These are phyloP conservation scores for Didymosphaeria variabile DNA, from an alignment of 2,329 filamentous ascomycete species.

Conservation along the genomic window DNA sequence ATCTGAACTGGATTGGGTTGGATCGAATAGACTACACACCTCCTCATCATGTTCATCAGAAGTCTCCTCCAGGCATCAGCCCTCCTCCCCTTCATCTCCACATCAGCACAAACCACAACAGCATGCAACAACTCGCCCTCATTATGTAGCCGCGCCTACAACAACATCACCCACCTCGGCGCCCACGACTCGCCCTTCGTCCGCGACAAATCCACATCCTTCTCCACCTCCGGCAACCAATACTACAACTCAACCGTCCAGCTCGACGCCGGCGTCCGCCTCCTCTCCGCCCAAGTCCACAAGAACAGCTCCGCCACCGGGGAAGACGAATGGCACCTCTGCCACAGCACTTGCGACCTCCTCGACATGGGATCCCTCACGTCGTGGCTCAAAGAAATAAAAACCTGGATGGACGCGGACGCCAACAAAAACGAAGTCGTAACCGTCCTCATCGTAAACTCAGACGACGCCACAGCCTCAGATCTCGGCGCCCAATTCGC, in stretches of 20 bases:
- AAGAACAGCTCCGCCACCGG: slow-evolving; percentile 55
- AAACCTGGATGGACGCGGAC: slow-evolving; percentile 72
- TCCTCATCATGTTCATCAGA: slow-evolving; percentile 41
- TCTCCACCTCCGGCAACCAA: slow-evolving; percentile 75
- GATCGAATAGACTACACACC: slow-evolving; percentile 3
- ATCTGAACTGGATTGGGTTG: not conserved
- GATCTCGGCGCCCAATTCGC: slow-evolving; percentile 61
- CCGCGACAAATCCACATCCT: slow-evolving; percentile 67
- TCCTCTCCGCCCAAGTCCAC: slow-evolving; percentile 78
- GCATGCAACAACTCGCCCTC: slow-evolving; percentile 84
- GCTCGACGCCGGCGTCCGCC: slow-evolving; percentile 73
- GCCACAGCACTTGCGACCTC: slow-evolving; percentile 73
- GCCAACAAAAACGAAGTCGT: slow-evolving; percentile 77
- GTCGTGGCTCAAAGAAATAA: slow-evolving; percentile 71
- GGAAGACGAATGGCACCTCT: slow-evolving; percentile 66
- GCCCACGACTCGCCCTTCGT: slow-evolving; percentile 79
- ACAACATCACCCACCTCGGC: slow-evolving; percentile 79
- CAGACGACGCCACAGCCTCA: slow-evolving; percentile 64
- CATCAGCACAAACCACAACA: slow-evolving; percentile 39
- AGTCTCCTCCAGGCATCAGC: slow-evolving; percentile 37
- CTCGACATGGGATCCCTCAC: slow-evolving; percentile 74
- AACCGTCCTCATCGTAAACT: slow-evolving; percentile 77
- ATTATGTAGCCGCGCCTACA: slow-evolving; percentile 76
- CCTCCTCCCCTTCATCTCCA: slow-evolving; percentile 41
- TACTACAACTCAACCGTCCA: slow-evolving; percentile 76